Evolutionary conservation across 2,329 filamentous ascomycete genomes (phyloP).

Genomic region (Aspergillus sp.): DNA sequence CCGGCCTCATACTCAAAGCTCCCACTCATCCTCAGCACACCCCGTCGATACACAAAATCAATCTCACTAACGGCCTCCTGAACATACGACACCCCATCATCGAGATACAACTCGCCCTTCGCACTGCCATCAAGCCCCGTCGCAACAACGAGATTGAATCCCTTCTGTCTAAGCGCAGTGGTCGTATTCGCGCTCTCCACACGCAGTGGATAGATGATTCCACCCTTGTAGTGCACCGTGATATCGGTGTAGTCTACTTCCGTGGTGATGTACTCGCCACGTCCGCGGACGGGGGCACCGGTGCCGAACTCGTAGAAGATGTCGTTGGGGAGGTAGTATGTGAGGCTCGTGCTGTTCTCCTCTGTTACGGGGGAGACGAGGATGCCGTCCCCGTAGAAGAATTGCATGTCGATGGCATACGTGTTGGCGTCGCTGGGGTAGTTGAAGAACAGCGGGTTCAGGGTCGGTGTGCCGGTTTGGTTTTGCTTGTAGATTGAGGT

Average conservation of each 20-base stretch:
- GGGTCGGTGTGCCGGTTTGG: slow-evolving; percentile 1
- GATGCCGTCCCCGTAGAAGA: slow-evolving; percentile 7
- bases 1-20: slow-evolving; percentile 8
- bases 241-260: slow-evolving; percentile 3
- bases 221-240: slow-evolving; percentile 3
- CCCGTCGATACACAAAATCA: slow-evolving; percentile 1
- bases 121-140: background rate
- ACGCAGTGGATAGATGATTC: slow-evolving; percentile 1
- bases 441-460: slow-evolving; percentile 4
- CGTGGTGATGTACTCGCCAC: slow-evolving; percentile 5
- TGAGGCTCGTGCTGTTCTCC: slow-evolving; percentile 9
- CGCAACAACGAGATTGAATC: slow-evolving; percentile 1
- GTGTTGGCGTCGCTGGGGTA: background rate
- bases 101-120: background rate
- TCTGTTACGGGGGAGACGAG: slow-evolving; percentile 1
- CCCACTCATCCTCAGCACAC: slow-evolving; percentile 2
- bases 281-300: slow-evolving; percentile 4
- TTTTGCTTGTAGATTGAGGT: slow-evolving; percentile 7
- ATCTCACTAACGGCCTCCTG: slow-evolving; percentile 7
- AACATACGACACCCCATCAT: background rate
- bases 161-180: background rate
- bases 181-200: slow-evolving; percentile 4
- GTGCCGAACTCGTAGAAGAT: slow-evolving; percentile 15
- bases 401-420: background rate
- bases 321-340: slow-evolving; percentile 11